Conservation (phyloP, 257 asterid genomes). For the Cruciata laevipes region DNA sequence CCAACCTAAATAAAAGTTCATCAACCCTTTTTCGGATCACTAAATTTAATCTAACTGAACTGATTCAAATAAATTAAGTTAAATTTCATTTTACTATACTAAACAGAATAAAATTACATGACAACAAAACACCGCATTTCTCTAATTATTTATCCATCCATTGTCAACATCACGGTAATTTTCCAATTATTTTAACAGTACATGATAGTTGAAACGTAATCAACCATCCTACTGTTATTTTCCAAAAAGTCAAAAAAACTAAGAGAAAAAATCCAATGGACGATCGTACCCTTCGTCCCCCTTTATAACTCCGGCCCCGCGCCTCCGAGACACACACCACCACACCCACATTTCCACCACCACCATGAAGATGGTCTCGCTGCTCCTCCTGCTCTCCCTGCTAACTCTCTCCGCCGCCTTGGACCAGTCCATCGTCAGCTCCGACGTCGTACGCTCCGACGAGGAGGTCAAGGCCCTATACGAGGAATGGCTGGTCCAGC, state of each 20-base stretch:
- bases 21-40: too few species aligned
- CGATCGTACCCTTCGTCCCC: constrained; percentile 11
- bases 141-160: not conserved
- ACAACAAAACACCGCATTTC: not conserved
- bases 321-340: not conserved
- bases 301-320: constrained; percentile 10
- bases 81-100: too few species aligned
- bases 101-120: too few species aligned
- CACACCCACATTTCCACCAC: not conserved
- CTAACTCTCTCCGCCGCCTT: constrained; percentile 24
- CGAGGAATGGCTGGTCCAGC: constrained; percentile 68
- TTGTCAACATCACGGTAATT: not conserved
- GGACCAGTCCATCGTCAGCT: constrained; percentile 59
- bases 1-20: too few species aligned
- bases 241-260: not conserved
- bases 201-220: not conserved
- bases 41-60: too few species aligned
- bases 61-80: too few species aligned
- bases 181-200: not conserved
- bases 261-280: not conserved
- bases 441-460: constrained; percentile 36
- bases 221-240: not conserved
- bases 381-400: constrained; percentile 1
- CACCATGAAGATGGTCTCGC: constrained; percentile 15
- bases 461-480: constrained; percentile 43